Evolutionary conservation across 192 early-diverging fungal species (phyloP).

Genomic region (Helicostylum pulchrum): DNA sequence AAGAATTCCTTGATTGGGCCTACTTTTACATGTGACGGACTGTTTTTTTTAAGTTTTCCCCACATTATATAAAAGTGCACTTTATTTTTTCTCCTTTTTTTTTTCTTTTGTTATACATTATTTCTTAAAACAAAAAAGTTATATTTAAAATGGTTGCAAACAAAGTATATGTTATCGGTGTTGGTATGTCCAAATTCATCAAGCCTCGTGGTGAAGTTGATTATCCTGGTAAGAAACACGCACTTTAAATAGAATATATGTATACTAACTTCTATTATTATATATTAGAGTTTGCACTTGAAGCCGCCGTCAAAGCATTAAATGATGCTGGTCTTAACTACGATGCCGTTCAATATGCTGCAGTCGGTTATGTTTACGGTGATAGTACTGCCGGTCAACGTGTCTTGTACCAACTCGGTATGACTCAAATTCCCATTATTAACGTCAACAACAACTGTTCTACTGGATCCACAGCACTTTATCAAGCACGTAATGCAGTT

Average conservation of each 20-base stretch:
- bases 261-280: not conserved
- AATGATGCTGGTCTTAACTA: constrained; percentile 68
- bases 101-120: constrained; percentile 11
- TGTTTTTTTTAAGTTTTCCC: too few relatives aligned
- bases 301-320: constrained; percentile 67
- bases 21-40: not conserved
- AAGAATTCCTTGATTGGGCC: not conserved
- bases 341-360: constrained; percentile 59
- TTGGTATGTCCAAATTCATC: constrained; percentile 63
- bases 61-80: too few relatives aligned
- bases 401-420: constrained; percentile 68
- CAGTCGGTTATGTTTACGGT: constrained; percentile 51
- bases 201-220: constrained; percentile 51
- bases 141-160: constrained; percentile 8
- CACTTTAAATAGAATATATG: not conserved
- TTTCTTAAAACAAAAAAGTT: not conserved
- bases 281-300: constrained; percentile 48
- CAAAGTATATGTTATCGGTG: constrained; percentile 42
- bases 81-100: not conserved
- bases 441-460: constrained; percentile 83
- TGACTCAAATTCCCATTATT: constrained; percentile 65
- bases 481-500: constrained; percentile 58
- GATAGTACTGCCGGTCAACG: constrained; percentile 71
- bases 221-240: constrained; percentile 34
- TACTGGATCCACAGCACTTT: constrained; percentile 70